phyloP scores from a whole-genome alignment of 1,284 basidiomycete species.

The Phlebopus sp. region DNA sequence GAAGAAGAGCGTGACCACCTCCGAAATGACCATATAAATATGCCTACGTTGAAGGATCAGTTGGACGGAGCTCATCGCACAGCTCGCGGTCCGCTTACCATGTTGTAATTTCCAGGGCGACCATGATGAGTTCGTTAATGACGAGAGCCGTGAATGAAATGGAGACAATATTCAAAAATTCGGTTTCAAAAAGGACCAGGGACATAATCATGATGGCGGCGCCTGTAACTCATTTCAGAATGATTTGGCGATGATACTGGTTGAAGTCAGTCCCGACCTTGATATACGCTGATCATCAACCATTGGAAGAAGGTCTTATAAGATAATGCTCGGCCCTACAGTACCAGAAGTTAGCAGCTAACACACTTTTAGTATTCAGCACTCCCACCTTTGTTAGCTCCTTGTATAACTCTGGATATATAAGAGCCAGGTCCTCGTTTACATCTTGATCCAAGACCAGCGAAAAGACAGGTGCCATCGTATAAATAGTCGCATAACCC shows the following conservation, averaged over 20 bases:
- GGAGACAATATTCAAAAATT: constrained; percentile 96
- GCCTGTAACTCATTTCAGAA: constrained; percentile 48
- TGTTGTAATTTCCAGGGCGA: constrained; percentile 94
- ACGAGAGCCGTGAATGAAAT: constrained; percentile 98
- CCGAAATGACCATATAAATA: constrained; percentile 92
- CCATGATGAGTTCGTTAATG: constrained; percentile 98
- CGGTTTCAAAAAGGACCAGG: constrained; percentile 93
- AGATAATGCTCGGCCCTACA: constrained; percentile 84
- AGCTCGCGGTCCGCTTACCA: constrained; percentile 56
- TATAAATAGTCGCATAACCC: constrained; percentile 97
- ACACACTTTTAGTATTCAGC: background rate
- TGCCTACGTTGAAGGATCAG: constrained; percentile 58
- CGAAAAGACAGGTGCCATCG: constrained; percentile 98
- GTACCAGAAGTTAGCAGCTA: constrained; percentile 7
- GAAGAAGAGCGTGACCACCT: constrained; percentile 84
- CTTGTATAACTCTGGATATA: constrained; percentile 98
- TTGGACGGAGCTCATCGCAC: background rate
- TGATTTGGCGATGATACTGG: background rate
- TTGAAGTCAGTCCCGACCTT: constrained; percentile 55
- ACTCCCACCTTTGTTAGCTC: constrained; percentile 83
- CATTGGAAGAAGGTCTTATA: constrained; percentile 99
- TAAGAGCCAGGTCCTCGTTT: constrained; percentile 89
- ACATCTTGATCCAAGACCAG: constrained; percentile 95
- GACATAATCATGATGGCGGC: constrained; percentile 99
- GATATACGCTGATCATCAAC: constrained; percentile 97